These are phyloP conservation scores for Komagataella populi DNA, from an alignment of 805 yeast genomes.

Conservation along the genomic window DNA sequence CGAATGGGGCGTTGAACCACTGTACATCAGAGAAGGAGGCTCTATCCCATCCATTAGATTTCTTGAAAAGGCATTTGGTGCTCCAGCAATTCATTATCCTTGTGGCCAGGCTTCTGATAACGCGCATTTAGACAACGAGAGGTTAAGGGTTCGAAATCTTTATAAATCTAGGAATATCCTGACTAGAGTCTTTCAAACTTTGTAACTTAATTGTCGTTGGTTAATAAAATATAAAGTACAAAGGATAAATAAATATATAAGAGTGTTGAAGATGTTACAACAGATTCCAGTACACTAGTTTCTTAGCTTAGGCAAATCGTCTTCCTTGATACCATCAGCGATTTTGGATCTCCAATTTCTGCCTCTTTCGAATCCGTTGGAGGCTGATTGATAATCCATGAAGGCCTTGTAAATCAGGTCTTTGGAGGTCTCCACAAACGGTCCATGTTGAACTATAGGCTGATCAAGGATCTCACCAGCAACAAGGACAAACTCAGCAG, in stretches of 20 bases:
- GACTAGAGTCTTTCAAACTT: constrained; percentile 27
- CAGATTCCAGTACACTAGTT: background rate
- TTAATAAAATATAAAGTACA: background rate
- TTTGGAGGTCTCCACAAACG: constrained; percentile 68
- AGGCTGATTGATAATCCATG: constrained; percentile 52
- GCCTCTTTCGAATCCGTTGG: constrained; percentile 60
- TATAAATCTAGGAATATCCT: constrained; percentile 60
- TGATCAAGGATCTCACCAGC: constrained; percentile 70
- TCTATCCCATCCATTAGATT: constrained; percentile 85
- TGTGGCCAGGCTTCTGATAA: constrained; percentile 93
- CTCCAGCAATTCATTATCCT: constrained; percentile 92
- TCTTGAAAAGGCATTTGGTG: constrained; percentile 66
- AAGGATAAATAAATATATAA: background rate
- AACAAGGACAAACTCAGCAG: constrained; percentile 53
- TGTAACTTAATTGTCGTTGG: background rate
- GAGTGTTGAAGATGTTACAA: background rate
- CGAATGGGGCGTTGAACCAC: constrained; percentile 75
- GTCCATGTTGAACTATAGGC: constrained; percentile 77
- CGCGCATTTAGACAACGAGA: constrained; percentile 85
- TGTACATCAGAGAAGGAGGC: constrained; percentile 91
- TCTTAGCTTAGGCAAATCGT: background rate
- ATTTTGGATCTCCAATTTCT: constrained; percentile 40
- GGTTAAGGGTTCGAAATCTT: constrained; percentile 66
- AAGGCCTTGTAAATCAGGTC: constrained; percentile 60
- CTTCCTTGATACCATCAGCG: constrained; percentile 15